These are phyloP conservation scores for Cystoisospora suis DNA, from an alignment of 169 alveolate species.

Conservation along the genomic window DNA sequence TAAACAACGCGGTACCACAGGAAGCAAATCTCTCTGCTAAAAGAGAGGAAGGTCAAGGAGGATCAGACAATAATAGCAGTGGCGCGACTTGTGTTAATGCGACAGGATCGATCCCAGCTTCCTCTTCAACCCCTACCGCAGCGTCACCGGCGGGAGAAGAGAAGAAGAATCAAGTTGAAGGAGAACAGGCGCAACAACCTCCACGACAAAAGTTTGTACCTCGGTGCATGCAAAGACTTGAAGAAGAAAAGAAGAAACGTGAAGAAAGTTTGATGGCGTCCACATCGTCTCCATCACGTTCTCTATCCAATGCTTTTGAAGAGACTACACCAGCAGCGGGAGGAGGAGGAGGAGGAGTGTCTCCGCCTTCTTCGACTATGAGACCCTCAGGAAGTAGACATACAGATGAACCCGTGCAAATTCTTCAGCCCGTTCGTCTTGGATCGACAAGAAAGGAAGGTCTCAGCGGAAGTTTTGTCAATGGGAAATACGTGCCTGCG, in stretches of 20 bases:
- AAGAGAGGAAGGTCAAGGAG: no score
- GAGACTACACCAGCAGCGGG: neutral
- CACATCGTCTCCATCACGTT: no score
- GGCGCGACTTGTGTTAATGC: no score
- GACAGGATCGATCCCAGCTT: no score
- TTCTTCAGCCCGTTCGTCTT: slow-evolving; percentile 23
- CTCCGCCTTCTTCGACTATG: neutral
- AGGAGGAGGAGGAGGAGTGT: neutral
- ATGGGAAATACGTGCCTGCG: slow-evolving; percentile 21
- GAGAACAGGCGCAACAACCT: no score
- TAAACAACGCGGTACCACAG: no score
- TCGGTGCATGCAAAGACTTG: neutral
- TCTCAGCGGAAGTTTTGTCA: neutral
- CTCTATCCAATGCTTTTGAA: no score
- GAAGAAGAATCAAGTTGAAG: no score
- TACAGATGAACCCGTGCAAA: slow-evolving; percentile 27
- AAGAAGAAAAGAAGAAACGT: neutral
- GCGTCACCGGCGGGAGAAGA: no score
- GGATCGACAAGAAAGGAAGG: neutral
- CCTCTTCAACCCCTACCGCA: no score
- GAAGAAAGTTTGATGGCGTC: neutral
- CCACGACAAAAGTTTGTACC: neutral
- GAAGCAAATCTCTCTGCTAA: no score
- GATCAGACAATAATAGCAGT: no score
- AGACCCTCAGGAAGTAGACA: neutral